Base-by-base conservation (phyloP, 345 rosid genomes). In the Camelina laxa region DNA sequence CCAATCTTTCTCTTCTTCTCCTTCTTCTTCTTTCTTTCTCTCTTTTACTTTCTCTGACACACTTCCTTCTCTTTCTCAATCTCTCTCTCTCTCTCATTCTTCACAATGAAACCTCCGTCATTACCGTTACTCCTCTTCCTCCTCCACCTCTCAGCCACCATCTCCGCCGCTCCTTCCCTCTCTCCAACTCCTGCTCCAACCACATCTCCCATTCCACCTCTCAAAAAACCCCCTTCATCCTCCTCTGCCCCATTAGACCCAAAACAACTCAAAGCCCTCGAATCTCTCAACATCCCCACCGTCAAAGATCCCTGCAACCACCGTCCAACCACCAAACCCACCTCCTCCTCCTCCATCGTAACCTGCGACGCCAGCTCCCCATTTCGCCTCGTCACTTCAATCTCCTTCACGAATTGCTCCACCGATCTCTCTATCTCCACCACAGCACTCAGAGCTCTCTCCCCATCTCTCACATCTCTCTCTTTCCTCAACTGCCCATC, bases 361-460 rank as follows among this genome's bases (percentile, higher is more conserved):
- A 79, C 78, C 45, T 94, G 96, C 70, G 91, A 88, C 80, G 31
- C 72, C 54, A 75, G 86, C 68, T 73, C 83, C 16, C 97, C 96
- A 45, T 94, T 90, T 72, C 94, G 91, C 65, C 92, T 83, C 73
- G 86, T 94, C 41, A 24, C 88, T 60, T 79, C 89, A 31, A 91
- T 94, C 74, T 86, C 80, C 64, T 93, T 94, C 81, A 65, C 92
- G 54, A 91, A 90, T 80, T 94, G 97, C 82, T 86, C 91, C 65
- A 9, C 86, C 44, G 90, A 82, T 67, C 68, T 85, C 64, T 78
- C 89, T 10, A 85, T 94, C 79, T 87, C 91, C 44, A 67, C 80
- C 81, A 81, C 91, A 4, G 86, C 93, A 41, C 89, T 94, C 77
- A 84, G 85, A 71, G 84, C 96, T 71, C 90, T 87, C 77, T 82